These are phyloP conservation scores for Scenedesmus sp. DNA, from an alignment of 163 green algal genomes.

Conservation along the genomic window DNA sequence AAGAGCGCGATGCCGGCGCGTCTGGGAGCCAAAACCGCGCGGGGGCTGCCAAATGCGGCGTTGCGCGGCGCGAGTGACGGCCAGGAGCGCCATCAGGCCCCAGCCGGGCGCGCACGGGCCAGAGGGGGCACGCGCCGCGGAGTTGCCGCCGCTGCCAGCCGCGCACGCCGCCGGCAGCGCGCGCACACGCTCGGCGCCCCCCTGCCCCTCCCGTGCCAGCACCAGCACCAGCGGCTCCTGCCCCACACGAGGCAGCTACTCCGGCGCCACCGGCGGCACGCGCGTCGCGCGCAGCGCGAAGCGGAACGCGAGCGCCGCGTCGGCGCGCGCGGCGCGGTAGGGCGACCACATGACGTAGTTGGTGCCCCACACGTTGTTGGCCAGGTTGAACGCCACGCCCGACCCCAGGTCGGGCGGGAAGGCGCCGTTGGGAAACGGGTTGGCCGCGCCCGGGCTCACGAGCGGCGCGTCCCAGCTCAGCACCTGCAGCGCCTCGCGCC, in stretches of 20 bases:
- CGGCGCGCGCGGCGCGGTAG: neutral
- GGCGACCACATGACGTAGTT: constrained; percentile 42
- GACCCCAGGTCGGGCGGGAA: constrained; percentile 47
- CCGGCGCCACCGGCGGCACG: no score
- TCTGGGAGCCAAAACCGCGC: neutral
- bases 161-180: no score
- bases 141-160: constrained; percentile 2
- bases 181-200: no score
- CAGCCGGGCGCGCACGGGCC: no score
- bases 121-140: no score
- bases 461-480: constrained; percentile 59
- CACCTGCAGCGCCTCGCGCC: constrained; percentile 11
- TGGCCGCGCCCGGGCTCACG: constrained; percentile 59
- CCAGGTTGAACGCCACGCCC: constrained; percentile 60
- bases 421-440: constrained; percentile 51
- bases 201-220: no score
- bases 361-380: constrained; percentile 68
- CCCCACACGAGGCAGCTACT: no score
- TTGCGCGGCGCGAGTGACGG: no score
- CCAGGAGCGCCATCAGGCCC: no score
- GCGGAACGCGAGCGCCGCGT: constrained; percentile 29
- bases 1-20: neutral
- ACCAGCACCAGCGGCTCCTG: no score
- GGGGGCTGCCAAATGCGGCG: no score
- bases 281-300: constrained; percentile 23